Percentiles rank a stretch among this genome's conserved stretches.
Evolutionary conservation across 108 stramenopile genomes (phyloP).

Genomic region (Mediolabrus comicus): DNA sequence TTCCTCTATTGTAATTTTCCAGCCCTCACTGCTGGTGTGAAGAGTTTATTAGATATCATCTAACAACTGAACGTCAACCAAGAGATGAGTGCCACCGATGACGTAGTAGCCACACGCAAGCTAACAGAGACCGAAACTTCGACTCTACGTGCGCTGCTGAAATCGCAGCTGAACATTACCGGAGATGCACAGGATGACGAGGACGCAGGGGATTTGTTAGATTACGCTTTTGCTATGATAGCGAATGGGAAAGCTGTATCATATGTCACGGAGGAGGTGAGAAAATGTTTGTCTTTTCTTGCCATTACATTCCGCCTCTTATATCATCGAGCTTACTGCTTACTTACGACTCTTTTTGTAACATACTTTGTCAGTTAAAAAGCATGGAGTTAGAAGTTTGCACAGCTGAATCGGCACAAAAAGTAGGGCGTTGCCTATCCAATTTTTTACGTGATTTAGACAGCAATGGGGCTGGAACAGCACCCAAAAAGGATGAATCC

Average conservation of each 20-base stretch:
- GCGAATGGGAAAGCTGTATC: conserved; percentile 60
- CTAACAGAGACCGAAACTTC: conserved; percentile 47
- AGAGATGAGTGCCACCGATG: background rate
- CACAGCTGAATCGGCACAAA: conserved; percentile 20
- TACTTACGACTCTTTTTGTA: too few relatives aligned
- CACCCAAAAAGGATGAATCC: background rate
- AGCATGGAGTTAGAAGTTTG: conserved; percentile 81
- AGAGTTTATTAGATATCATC: background rate
- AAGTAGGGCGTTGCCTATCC: conserved; percentile 33
- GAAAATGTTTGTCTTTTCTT: background rate
- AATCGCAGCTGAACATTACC: conserved; percentile 30
- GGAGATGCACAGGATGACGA: background rate
- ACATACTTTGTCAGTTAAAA: conserved; percentile 14
- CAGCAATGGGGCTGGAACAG: background rate
- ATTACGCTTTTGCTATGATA: conserved; percentile 75
- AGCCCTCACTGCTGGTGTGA: too few relatives aligned
- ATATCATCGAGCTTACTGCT: too few relatives aligned
- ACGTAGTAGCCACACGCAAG: conserved; percentile 41
- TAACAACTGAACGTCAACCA: background rate
- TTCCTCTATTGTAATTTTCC: too few relatives aligned
- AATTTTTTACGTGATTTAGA: conserved; percentile 6
- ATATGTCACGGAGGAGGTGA: conserved; percentile 56
- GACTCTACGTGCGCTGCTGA: conserved; percentile 2
- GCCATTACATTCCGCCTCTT: too few relatives aligned
- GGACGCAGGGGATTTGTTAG: conserved; percentile 70